phyloP scores from a whole-genome alignment of 768 basidiomycete genomes.

The Mycena latifolia region DNA sequence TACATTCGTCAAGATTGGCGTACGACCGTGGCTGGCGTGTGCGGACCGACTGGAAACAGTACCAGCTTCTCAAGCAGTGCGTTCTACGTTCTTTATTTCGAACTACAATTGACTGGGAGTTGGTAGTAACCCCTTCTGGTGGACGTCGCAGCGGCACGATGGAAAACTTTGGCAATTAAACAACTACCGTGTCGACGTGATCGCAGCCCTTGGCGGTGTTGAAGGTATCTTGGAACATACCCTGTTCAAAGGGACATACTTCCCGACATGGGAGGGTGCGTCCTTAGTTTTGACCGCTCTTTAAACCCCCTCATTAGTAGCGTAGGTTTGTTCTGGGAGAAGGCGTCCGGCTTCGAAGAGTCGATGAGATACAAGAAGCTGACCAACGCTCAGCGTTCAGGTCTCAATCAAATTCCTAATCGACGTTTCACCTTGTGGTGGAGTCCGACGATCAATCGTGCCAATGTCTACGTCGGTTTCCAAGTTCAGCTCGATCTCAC shows the following conservation, averaged over 20 bases:
- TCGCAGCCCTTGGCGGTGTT: conserved; percentile 96
- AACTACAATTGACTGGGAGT: conserved; percentile 7
- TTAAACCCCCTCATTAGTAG: conserved; percentile 20
- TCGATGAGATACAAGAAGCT: conserved; percentile 97
- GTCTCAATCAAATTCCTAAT: conserved; percentile 98
- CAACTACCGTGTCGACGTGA: conserved; percentile 98
- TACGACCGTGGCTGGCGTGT: conserved; percentile 99
- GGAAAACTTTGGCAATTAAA: conserved; percentile 98
- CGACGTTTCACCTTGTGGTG: conserved; percentile 99
- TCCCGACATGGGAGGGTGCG: conserved; percentile 95
- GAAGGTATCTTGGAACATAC: conserved; percentile 98
- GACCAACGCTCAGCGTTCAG: conserved; percentile 98
- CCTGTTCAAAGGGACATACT: conserved; percentile 97
- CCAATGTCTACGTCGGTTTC: conserved; percentile 99
- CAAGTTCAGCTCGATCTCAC: conserved; percentile 99
- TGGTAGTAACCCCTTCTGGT: conserved; percentile 95
- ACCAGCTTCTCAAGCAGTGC: conserved; percentile 91
- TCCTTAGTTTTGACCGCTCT: conserved; percentile 10
- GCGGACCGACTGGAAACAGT: conserved; percentile 98
- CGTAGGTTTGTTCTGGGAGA: conserved; percentile 95
- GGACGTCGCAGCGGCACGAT: conserved; percentile 98
- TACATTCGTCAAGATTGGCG: conserved; percentile 69
- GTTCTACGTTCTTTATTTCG: conserved; percentile 40
- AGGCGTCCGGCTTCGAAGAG: conserved; percentile 96
- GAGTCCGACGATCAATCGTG: conserved; percentile 99